Evolutionary conservation across 768 basidiomycete species (phyloP), one percentile per base, ranked within the genome.

Genomic region (Hygrocybe coccinea): DNA sequence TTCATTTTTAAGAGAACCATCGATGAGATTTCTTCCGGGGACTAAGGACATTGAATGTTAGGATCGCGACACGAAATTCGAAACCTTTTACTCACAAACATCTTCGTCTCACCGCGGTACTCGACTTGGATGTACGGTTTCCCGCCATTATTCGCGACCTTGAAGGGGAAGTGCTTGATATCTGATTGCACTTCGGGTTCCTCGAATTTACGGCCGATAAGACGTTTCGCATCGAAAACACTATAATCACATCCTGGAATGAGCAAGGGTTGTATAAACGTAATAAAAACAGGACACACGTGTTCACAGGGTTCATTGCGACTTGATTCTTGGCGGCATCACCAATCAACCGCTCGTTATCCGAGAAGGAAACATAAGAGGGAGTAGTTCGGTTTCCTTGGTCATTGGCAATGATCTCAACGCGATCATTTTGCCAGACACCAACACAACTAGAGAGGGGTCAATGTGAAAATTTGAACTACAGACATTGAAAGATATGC

Each of bases 1-100:
- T 97, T 98, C 95, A 99, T 98, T 80, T 99, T 99, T 61, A 80
- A 82, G 66, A 99, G 86, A 65, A 99, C 97, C 97, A 98, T 99
- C 60, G 97, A 90, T n/a, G 97, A 99, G 69, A 99, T 94, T 76
- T 99, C 97, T 52, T 60, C 77, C 95, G 95, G 54, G 92, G 97
- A 91, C 83, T 85, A 72, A 55, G 65, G 67, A 71, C 53, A 62
- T 52, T 52, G 71, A 69, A 61, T 53, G 66, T 67, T 52, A 61
- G 44, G 56, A 19, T 17, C 24, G 35, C 14, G n/a, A n/a, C 33
- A 33, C 25, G 19, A 37, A 29, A 43, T 47, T 43, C 43, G 52
- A 12, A 50, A 17, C 44, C 53, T 15, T 1, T 7, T 22, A 75
- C 84, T 80, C 74, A 86, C 91, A 71, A 99, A 98, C 75, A 89